These are phyloP conservation scores for Daldinia bambusicola DNA, from an alignment of 495 filamentous ascomycete genomes.

Conservation along the genomic window DNA sequence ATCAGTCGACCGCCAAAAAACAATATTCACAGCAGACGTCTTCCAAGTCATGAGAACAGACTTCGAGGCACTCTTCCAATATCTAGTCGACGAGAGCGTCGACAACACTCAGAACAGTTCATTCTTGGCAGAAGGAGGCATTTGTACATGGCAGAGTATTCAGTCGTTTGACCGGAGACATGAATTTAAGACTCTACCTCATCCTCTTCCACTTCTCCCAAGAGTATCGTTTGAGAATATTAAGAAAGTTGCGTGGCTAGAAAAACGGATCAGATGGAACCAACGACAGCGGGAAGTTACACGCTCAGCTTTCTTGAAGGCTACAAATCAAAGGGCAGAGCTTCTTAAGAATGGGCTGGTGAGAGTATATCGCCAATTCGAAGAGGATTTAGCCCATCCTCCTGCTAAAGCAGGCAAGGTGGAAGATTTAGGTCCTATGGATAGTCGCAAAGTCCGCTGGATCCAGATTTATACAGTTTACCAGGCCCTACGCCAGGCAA, in stretches of 20 bases:
- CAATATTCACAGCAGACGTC: conserved; percentile 61
- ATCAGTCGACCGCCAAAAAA: conserved; percentile 42
- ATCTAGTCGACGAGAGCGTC: conserved; percentile 66
- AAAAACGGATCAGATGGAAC: conserved; percentile 45
- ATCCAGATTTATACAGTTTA: conserved; percentile 74
- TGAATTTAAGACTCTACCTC: conserved; percentile 61
- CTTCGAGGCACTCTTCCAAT: conserved; percentile 70
- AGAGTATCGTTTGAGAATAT: conserved; percentile 42
- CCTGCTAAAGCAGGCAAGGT: conserved; percentile 51
- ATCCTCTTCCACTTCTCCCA: conserved; percentile 70
- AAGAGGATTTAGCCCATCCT: conserved; percentile 55
- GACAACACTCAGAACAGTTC: conserved; percentile 53
- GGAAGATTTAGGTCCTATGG: conserved; percentile 58
- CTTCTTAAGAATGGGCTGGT: conserved; percentile 55
- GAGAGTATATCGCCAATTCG: conserved; percentile 57
- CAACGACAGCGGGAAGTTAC: conserved; percentile 50
- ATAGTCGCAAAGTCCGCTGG: conserved; percentile 75
- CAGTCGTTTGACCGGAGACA: conserved; percentile 67
- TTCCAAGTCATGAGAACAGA: conserved; percentile 68
- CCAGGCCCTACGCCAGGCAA: conserved; percentile 68
- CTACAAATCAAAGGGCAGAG: conserved; percentile 52
- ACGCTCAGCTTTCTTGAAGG: conserved; percentile 53
- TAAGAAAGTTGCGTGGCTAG: conserved; percentile 46
- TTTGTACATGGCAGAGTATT: conserved; percentile 69
- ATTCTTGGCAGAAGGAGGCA: conserved; percentile 62